Base-by-base conservation (phyloP, 345 rosid species). In the Corchorus olitorius region DNA sequence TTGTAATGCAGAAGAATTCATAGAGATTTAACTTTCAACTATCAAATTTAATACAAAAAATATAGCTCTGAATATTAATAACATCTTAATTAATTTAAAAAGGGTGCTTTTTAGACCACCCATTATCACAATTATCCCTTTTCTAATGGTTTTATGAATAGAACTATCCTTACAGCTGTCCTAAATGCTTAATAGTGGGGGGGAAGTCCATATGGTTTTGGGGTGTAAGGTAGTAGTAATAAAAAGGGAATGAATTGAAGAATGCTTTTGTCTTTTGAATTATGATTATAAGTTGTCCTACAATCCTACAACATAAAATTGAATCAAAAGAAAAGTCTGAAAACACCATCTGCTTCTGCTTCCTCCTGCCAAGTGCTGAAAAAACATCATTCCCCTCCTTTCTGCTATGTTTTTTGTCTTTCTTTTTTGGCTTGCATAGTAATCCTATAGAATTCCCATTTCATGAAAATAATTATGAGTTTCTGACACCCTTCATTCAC, bases 211-310 rank as follows among this genome's bases (percentile, higher is more conserved):
- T 6, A 45, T 66, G 50, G 71, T 12, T 12, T 66, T 66, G 39
- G 55, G 39, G 55, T 46, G 2, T 6, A 20, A 65, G 49, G 50
- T 10, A 4, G 50, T 10, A 4, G 70, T 43, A 2, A 65, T 65
- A 43, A 43, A 43, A 65, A 65, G 50, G 20, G 46, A 15, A 52
- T 0, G 15, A 13, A 48, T 12, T 9, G 4, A 52, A 19, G 19
- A 43, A 46, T 67, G 48, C 14, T 22, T 67, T 37, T 50, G 72
- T 68, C 41, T 68, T 68, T 14, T 22, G 72, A 22, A 60, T 16
- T 69, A 50, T 69, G 59, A 69, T 69, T 16, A 34, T 69, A 50
- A 69, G 59, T 49, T 69, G 73, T 33, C 73, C 59, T 50, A 50
- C 59, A 50, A 50, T 69, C 27, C 33, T 50, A 50, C 45, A 34